Percentiles rank a stretch among this genome's conserved stretches.
These are phyloP conservation scores for Candida loeiensis DNA, from an alignment of 805 yeast genomes.

Conservation along the genomic window DNA sequence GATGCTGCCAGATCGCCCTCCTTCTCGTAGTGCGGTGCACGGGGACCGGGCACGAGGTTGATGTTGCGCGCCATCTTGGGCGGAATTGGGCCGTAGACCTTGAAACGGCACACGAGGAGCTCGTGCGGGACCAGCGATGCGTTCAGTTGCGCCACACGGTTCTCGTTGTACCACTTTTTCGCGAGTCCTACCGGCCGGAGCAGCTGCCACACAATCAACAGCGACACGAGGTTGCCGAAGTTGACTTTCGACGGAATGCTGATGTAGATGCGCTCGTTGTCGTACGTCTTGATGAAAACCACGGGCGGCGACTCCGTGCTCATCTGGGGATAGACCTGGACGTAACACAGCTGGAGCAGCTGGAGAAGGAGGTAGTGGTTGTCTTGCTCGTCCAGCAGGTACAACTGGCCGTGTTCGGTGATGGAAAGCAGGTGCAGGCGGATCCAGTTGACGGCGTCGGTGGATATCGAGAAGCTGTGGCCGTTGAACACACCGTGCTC, in stretches of 20 bases:
- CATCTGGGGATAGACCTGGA: constrained; percentile 29
- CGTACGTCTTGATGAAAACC: constrained; percentile 39
- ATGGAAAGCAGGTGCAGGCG: constrained; percentile 27
- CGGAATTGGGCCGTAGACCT: constrained; percentile 61
- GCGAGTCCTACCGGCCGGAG: constrained; percentile 50
- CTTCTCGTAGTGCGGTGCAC: constrained; percentile 3
- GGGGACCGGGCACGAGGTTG: constrained; percentile 35
- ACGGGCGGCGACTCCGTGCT: constrained; percentile 31
- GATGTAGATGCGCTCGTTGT: constrained; percentile 36
- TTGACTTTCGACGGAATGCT: constrained; percentile 32
- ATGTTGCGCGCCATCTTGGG: constrained; percentile 32
- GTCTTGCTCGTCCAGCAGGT: constrained; percentile 29
- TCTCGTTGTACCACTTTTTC: constrained; percentile 49
- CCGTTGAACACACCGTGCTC: constrained; percentile 36
- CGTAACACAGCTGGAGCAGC: constrained; percentile 38
- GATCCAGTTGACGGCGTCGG: constrained; percentile 37
- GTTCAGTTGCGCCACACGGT: constrained; percentile 26
- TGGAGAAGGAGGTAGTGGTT: constrained; percentile 29
- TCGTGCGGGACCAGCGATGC: constrained; percentile 27
- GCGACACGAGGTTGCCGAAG: constrained; percentile 43
- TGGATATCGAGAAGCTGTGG: constrained; percentile 31
- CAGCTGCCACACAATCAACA: constrained; percentile 55
- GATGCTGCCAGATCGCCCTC: constrained; percentile 3
- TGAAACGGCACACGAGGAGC: constrained; percentile 60
- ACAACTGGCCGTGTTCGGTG: constrained; percentile 32